phyloP scores from a whole-genome alignment of 257 asterid species.

The Capsicum baccatum region DNA sequence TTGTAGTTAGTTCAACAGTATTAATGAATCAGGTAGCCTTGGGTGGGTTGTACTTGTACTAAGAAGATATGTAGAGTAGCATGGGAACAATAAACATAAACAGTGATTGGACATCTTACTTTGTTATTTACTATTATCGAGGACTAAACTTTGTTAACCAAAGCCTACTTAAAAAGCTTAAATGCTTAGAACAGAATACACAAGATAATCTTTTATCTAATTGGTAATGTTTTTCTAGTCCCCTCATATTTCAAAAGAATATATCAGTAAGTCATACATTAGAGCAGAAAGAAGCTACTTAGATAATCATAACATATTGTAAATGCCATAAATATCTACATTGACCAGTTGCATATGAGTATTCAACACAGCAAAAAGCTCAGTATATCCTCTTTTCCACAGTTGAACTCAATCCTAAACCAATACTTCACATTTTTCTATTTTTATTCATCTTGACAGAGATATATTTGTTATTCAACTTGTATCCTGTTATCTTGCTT shows the following conservation, averaged over 20 bases:
- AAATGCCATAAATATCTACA: slow-evolving; percentile 17
- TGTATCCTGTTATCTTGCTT: neutral
- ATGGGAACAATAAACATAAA: too few relatives aligned
- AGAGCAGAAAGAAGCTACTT: neutral
- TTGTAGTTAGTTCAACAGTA: too few relatives aligned
- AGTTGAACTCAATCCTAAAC: slow-evolving; percentile 69
- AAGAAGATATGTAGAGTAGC: too few relatives aligned
- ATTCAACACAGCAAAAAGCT: slow-evolving; percentile 57
- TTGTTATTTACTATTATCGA: too few relatives aligned
- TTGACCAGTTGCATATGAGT: slow-evolving; percentile 78
- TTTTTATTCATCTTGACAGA: neutral
- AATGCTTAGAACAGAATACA: neutral
- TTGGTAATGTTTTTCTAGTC: neutral
- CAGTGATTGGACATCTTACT: too few relatives aligned
- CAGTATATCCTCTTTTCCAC: slow-evolving; percentile 64
- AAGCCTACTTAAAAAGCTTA: neutral
- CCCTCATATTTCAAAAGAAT: neutral
- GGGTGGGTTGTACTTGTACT: too few relatives aligned
- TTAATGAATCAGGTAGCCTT: too few relatives aligned
- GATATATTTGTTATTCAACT: neutral
- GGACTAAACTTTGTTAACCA: neutral
- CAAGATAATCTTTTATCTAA: neutral
- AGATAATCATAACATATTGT: neutral
- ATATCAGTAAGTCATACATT: neutral
- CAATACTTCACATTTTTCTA: neutral